These are phyloP conservation scores for Punica granatum DNA, from an alignment of 345 rosid species.

Conservation along the genomic window DNA sequence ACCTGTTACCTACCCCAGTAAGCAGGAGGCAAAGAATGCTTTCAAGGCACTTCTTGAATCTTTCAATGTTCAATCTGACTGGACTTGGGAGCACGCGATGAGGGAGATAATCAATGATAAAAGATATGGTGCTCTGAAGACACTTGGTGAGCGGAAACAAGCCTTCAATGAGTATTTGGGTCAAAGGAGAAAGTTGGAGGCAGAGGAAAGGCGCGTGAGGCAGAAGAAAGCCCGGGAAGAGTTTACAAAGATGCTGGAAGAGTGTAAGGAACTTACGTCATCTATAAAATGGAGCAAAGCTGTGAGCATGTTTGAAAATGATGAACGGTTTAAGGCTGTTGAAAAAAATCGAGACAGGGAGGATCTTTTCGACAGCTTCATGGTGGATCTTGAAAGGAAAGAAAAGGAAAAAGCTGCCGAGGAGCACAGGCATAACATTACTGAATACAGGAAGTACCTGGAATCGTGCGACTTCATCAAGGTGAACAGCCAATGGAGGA, in stretches of 20 bases:
- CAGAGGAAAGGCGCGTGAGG: constrained; percentile 87
- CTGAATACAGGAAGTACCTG: constrained; percentile 67
- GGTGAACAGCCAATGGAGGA: constrained; percentile 89
- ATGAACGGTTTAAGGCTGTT: constrained; percentile 92
- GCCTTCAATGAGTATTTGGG: constrained; percentile 99
- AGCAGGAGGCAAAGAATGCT: constrained; percentile 98
- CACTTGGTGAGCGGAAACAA: constrained; percentile 96
- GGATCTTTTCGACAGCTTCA: constrained; percentile 81
- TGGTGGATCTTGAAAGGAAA: constrained; percentile 91
- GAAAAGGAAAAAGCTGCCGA: constrained; percentile 88
- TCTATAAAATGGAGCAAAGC: constrained; percentile 96
- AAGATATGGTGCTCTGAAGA: constrained; percentile 83
- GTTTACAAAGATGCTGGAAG: constrained; percentile 90
- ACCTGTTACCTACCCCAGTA: constrained; percentile 66
- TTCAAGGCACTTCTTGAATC: constrained; percentile 91
- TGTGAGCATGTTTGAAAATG: constrained; percentile 73
- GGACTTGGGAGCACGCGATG: constrained; percentile 99
- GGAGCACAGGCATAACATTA: constrained; percentile 51
- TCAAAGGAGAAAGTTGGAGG: constrained; percentile 90
- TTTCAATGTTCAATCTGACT: constrained; percentile 79
- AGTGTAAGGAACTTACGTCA: constrained; percentile 75
- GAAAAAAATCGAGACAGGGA: constrained; percentile 82
- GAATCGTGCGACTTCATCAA: constrained; percentile 92
- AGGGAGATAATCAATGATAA: constrained; percentile 81
- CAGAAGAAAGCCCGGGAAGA: constrained; percentile 95